Percentiles rank a stretch among this genome's conserved stretches.
These are phyloP conservation scores for Vitellaria paradoxa DNA, from an alignment of 179 eudicot species.

Conservation along the genomic window DNA sequence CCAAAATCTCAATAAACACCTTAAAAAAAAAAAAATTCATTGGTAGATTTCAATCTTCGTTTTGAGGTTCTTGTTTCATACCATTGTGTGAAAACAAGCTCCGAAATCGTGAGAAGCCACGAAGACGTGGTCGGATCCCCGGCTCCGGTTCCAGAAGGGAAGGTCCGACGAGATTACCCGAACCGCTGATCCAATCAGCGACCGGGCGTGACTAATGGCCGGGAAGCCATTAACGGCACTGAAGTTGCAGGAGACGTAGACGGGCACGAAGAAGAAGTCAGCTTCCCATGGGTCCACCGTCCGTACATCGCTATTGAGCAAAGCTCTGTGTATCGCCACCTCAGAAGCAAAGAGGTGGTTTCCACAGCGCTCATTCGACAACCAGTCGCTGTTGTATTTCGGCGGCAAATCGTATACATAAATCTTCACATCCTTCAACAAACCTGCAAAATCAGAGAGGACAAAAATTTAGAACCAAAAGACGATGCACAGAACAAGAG, in stretches of 20 bases:
- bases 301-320: slow-evolving; percentile 32
- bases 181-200: slow-evolving; percentile 50
- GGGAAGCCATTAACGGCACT: slow-evolving; percentile 80
- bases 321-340: slow-evolving; percentile 65
- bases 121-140: slow-evolving; percentile 69
- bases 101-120: slow-evolving; percentile 88
- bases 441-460: not conserved
- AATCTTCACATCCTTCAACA: slow-evolving; percentile 37
- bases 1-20: not conserved
- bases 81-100: slow-evolving; percentile 80
- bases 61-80: slow-evolving; percentile 11
- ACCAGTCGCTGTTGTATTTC: slow-evolving; percentile 60
- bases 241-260: slow-evolving; percentile 77
- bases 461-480: not conserved
- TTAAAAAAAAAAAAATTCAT: not conserved
- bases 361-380: slow-evolving; percentile 46
- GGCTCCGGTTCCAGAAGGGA: slow-evolving; percentile 77
- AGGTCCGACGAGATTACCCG: slow-evolving; percentile 36
- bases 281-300: slow-evolving; percentile 67
- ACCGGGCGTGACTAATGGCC: slow-evolving; percentile 66
- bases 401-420: slow-evolving; percentile 67
- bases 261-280: slow-evolving; percentile 79
- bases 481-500: not conserved
- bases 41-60: not conserved
- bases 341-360: slow-evolving; percentile 76